These are phyloP conservation scores for Solanum sitiens DNA, from an alignment of 257 asterid species.

Conservation along the genomic window DNA sequence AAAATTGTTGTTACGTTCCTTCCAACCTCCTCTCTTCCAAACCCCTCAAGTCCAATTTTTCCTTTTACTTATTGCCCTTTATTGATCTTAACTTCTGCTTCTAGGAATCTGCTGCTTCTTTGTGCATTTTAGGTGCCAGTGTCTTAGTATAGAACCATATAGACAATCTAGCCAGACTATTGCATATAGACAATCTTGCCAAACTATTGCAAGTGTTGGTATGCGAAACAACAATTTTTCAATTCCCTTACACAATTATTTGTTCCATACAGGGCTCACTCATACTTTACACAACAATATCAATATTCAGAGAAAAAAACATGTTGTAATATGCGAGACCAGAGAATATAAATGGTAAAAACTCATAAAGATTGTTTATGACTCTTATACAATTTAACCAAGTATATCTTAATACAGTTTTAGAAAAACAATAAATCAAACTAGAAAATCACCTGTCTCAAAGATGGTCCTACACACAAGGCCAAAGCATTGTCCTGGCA, in stretches of 20 bases:
- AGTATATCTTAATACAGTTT: neutral
- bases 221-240: neutral
- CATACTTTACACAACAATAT: neutral
- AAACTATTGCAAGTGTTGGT: too few species aligned
- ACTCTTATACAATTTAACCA: neutral
- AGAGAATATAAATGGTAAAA: neutral
- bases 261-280: neutral
- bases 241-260: neutral
- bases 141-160: neutral
- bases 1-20: neutral
- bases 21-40: neutral
- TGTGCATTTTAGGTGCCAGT: neutral
- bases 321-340: too few species aligned
- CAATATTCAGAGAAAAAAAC: neutral
- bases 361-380: neutral
- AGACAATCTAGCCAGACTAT: neutral
- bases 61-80: neutral
- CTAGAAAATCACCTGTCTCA: too few species aligned
- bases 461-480: too few species aligned
- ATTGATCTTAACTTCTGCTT: neutral
- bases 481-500: neutral
- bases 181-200: too few species aligned
- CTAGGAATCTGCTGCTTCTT: neutral
- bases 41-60: neutral
- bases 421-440: too few species aligned